Conservation (phyloP, 106 monocot species). For the Hemerocallis citrina region DNA sequence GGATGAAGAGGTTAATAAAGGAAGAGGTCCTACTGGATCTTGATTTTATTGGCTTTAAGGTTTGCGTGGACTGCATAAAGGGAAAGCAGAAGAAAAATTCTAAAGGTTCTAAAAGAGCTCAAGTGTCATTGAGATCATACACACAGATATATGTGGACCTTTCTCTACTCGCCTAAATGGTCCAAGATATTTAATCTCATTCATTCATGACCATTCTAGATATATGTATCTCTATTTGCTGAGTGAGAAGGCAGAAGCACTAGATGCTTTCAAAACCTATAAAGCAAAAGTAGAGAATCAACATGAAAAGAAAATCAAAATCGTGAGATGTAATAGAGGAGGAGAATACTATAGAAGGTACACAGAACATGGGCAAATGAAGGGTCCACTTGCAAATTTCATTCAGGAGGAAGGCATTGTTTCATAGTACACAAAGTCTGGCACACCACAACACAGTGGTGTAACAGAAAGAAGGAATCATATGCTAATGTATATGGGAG, state of each 20-base stretch:
- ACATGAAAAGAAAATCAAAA: constrained; percentile 1
- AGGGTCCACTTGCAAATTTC: constrained; percentile 6
- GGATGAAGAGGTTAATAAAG: not conserved
- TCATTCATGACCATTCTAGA: not conserved
- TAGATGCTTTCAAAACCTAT: not conserved
- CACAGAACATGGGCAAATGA: constrained; percentile 1
- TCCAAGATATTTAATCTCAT: not conserved
- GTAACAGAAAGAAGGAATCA: not conserved
- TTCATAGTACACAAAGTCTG: not conserved
- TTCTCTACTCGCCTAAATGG: not conserved
- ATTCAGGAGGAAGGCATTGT: constrained; percentile 2
- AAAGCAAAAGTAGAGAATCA: not conserved
- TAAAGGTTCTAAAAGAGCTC: not conserved
- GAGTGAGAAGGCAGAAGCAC: not conserved
- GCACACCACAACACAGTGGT: constrained; percentile 3
- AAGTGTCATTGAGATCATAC: not conserved
- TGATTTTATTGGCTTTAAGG: not conserved
- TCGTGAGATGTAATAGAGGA: constrained; percentile 1
- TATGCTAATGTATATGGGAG: constrained; percentile 4
- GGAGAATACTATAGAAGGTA: constrained; percentile 7
- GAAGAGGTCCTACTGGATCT: not conserved
- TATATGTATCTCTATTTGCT: not conserved
- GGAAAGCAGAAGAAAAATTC: not conserved
- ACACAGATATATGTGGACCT: not conserved
- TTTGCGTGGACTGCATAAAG: constrained; percentile 1